Percentiles rank a stretch among this genome's conserved stretches.
phyloP scores from a whole-genome alignment of 1,284 basidiomycete species.

The Rhodofomes roseus region DNA sequence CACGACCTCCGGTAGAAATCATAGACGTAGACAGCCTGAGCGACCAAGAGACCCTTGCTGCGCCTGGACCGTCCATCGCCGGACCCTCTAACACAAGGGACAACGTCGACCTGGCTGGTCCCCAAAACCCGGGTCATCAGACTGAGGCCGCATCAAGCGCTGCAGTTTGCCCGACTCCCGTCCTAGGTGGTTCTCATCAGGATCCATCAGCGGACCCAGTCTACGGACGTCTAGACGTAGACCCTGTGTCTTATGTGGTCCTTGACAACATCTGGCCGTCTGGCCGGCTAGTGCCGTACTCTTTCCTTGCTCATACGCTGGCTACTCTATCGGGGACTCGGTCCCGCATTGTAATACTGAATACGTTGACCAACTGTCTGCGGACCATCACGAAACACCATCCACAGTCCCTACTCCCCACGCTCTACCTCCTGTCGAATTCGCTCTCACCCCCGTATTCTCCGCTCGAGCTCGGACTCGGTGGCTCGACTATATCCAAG shows the following conservation, averaged over 20 bases:
- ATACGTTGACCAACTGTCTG: constrained; percentile 79
- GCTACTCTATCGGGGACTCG: constrained; percentile 71
- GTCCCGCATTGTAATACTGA: constrained; percentile 79
- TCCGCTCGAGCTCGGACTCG: constrained; percentile 74
- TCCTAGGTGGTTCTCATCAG: background rate
- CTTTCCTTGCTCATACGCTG: constrained; percentile 78
- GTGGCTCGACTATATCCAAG: constrained; percentile 73
- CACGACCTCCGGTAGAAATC: constrained; percentile 19
- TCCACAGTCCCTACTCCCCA: constrained; percentile 66
- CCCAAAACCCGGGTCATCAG: background rate
- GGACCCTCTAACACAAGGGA: background rate
- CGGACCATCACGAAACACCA: constrained; percentile 70
- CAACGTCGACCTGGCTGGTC: background rate
- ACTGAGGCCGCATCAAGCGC: background rate
- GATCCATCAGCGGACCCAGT: background rate
- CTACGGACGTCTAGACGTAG: constrained; percentile 39
- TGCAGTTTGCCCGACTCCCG: background rate
- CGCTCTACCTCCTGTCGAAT: constrained; percentile 91
- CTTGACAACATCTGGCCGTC: constrained; percentile 34
- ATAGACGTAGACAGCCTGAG: constrained; percentile 29
- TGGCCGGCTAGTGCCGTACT: constrained; percentile 62
- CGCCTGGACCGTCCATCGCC: background rate
- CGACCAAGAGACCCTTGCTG: constrained; percentile 11
- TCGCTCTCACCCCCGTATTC: constrained; percentile 79
- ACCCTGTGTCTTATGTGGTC: constrained; percentile 42